phyloP scores from a whole-genome alignment of 169 alveolate species.

The Eimeria brunetti region DNA sequence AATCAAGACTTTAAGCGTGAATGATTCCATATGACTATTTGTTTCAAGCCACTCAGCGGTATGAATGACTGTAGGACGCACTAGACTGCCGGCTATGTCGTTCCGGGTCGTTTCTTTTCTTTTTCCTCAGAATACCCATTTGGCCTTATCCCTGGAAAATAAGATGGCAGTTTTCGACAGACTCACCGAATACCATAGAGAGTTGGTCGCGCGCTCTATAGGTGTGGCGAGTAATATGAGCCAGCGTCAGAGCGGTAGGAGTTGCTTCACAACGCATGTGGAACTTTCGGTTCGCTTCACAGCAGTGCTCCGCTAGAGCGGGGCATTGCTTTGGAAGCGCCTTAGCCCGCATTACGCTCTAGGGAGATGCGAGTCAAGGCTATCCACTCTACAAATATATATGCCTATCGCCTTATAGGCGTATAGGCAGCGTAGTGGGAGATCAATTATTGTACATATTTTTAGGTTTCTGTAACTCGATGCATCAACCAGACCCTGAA shows the following conservation, averaged over 20 bases:
- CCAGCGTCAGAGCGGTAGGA: not conserved
- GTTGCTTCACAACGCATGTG: not conserved
- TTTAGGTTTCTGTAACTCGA: not conserved
- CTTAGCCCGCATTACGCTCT: too few relatives aligned
- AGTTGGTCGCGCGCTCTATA: not conserved
- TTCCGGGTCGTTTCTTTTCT: not conserved
- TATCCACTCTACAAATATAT: not conserved
- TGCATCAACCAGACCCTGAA: not conserved
- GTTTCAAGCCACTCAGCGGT: not conserved
- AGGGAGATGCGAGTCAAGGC: not conserved
- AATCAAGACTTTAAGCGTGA: not conserved
- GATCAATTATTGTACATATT: not conserved
- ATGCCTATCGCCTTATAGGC: not conserved
- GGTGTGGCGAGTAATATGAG: not conserved
- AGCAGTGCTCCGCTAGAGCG: too few relatives aligned
- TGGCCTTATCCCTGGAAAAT: not conserved
- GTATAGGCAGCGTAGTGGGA: not conserved
- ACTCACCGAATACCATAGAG: not conserved
- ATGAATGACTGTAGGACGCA: not conserved
- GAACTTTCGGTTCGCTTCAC: not conserved
- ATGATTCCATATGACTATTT: not conserved
- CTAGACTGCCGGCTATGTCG: not conserved
- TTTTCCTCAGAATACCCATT: not conserved
- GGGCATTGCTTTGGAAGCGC: too few relatives aligned
- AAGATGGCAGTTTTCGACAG: not conserved